These are phyloP conservation scores for Candida ficus DNA, from an alignment of 805 yeast genomes.

Conservation along the genomic window DNA sequence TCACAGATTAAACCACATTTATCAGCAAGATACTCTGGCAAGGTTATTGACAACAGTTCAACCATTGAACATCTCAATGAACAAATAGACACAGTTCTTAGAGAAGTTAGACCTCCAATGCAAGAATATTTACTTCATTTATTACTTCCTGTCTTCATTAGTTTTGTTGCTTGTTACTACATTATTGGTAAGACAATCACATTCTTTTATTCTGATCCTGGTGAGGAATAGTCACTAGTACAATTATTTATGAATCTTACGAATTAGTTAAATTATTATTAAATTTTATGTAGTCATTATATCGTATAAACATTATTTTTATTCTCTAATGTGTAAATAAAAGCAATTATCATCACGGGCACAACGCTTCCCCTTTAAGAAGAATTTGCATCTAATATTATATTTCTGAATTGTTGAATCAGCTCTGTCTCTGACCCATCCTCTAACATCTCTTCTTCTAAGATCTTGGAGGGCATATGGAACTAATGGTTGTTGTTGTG, in stretches of 20 bases:
- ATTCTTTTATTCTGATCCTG: constrained; percentile 10
- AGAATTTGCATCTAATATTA: constrained; percentile 4
- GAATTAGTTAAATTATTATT: no score
- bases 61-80: constrained; percentile 37
- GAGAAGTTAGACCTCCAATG: constrained; percentile 10
- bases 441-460: constrained; percentile 8
- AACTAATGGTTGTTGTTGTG: no score
- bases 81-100: constrained; percentile 34
- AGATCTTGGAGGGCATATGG: no score
- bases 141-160: constrained; percentile 4
- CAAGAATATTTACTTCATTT: constrained; percentile 7
- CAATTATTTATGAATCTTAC: no score
- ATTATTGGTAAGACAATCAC: background rate
- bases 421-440: background rate
- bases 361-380: background rate
- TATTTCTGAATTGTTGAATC: background rate
- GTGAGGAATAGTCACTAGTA: constrained; percentile 3
- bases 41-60: constrained; percentile 59
- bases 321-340: constrained; percentile 5
- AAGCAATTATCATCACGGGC: constrained; percentile 8
- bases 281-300: background rate
- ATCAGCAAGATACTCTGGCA: constrained; percentile 57
- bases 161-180: constrained; percentile 3
- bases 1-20: constrained; percentile 69
- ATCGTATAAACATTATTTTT: background rate